phyloP scores from a whole-genome alignment of 148 eudicot species.

The Chenopodium album region DNA sequence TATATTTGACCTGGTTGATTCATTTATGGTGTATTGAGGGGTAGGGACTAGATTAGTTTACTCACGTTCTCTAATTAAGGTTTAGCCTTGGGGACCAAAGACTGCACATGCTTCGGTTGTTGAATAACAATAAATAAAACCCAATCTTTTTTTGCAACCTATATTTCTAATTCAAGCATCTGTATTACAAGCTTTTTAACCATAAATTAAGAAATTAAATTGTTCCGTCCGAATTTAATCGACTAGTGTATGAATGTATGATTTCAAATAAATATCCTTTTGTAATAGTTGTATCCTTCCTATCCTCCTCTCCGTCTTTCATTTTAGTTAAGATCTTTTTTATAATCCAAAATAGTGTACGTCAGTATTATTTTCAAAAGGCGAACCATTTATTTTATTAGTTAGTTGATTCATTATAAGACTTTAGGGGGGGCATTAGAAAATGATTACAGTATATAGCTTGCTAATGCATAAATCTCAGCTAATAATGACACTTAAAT shows the following conservation, averaged over 20 bases:
- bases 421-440: too few relatives aligned
- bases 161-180: too few relatives aligned
- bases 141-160: neutral
- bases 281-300: neutral
- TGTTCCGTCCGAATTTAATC: neutral
- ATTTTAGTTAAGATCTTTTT: too few relatives aligned
- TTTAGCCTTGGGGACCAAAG: slow-evolving; percentile 20
- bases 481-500: neutral
- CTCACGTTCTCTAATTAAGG: slow-evolving; percentile 24
- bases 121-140: neutral
- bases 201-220: neutral
- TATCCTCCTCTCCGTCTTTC: too few relatives aligned
- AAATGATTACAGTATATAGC: neutral
- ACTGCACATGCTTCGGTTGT: slow-evolving; percentile 30
- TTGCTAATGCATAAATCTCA: neutral
- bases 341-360: too few relatives aligned
- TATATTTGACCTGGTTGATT: slow-evolving; percentile 12
- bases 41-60: slow-evolving; percentile 23
- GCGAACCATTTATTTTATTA: too few relatives aligned
- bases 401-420: too few relatives aligned
- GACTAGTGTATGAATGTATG: neutral
- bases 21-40: slow-evolving; percentile 19
- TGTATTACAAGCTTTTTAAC: neutral
- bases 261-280: too few relatives aligned
- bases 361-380: too few relatives aligned